phyloP scores from a whole-genome alignment of 768 basidiomycete genomes.

The Calocybe cyanea region DNA sequence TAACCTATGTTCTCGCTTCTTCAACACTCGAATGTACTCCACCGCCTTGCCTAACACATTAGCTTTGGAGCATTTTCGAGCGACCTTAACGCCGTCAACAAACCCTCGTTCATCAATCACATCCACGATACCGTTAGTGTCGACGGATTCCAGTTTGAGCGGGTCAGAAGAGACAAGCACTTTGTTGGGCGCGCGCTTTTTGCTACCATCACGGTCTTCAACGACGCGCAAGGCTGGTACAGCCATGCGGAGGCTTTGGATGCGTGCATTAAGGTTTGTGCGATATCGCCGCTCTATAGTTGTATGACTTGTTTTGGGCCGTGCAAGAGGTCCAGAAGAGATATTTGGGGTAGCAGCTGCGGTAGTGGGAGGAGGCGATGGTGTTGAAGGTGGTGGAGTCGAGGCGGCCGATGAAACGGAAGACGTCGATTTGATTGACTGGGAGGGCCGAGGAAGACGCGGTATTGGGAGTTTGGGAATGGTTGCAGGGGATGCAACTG shows the following conservation, averaged over 20 bases:
- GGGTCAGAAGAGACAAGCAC: slow-evolving; percentile 26
- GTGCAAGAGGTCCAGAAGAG: slow-evolving; percentile 10
- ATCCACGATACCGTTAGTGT: slow-evolving; percentile 38
- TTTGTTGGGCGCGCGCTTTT: slow-evolving; percentile 46
- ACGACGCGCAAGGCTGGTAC: slow-evolving; percentile 82
- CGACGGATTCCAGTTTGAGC: slow-evolving; percentile 29
- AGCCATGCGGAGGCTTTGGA: slow-evolving; percentile 73
- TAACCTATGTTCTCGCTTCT: slow-evolving; percentile 69
- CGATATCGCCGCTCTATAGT: slow-evolving; percentile 88
- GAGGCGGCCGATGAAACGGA: slow-evolving; percentile 34
- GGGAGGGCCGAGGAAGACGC: slow-evolving; percentile 27
- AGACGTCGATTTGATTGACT: slow-evolving; percentile 20
- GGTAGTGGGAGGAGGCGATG: slow-evolving; percentile 21
- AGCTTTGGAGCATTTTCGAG: slow-evolving; percentile 87
- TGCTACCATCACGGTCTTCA: slow-evolving; percentile 53
- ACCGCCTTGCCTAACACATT: slow-evolving; percentile 88
- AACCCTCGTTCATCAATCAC: slow-evolving; percentile 80
- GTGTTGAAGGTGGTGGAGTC: slow-evolving; percentile 38
- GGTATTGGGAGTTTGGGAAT: slow-evolving; percentile 35
- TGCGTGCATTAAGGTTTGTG: slow-evolving; percentile 85
- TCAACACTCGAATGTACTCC: slow-evolving; percentile 87
- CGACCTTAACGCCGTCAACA: slow-evolving; percentile 90
- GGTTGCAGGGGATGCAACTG: slow-evolving; percentile 16
- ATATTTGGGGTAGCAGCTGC: slow-evolving; percentile 13
- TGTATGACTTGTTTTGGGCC: slow-evolving; percentile 83